Percentiles rank a stretch among this genome's conserved stretches.
phyloP scores from a whole-genome alignment of 441 rosid genomes.

The Gossypium schwendimanii region DNA sequence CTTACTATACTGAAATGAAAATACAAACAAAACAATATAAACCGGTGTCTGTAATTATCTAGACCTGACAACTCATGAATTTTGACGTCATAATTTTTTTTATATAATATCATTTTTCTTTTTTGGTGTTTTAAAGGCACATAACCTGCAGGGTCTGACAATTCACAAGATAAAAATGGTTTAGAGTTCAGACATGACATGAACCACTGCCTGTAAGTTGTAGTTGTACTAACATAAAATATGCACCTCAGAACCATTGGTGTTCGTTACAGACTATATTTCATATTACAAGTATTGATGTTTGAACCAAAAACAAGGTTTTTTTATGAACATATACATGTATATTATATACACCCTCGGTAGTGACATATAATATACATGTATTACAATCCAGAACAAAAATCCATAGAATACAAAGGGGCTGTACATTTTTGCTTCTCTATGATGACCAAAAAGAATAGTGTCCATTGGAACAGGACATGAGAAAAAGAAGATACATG shows the following conservation, averaged over 20 bases:
- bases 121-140: background rate
- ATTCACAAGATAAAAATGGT: background rate
- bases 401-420: conserved; percentile 34
- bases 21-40: too few relatives aligned
- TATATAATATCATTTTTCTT: background rate
- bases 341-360: conserved; percentile 6
- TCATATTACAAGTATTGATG: background rate
- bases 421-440: conserved; percentile 51
- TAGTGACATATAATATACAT: conserved; percentile 12
- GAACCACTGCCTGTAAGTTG: background rate
- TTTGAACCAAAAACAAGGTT: background rate
- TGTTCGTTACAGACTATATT: background rate
- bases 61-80: too few relatives aligned
- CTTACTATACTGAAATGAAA: too few relatives aligned
- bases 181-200: background rate
- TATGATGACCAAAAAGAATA: background rate
- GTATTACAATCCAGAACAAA: conserved; percentile 18
- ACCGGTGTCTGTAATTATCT: too few relatives aligned
- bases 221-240: background rate
- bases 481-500: conserved; percentile 27
- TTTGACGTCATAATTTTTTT: too few relatives aligned
- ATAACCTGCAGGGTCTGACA: background rate
- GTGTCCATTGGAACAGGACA: conserved; percentile 22
- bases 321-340: background rate
- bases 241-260: background rate